Evolutionary conservation across 306 rosid species (phyloP).

Genomic region (Vigna mungo): DNA sequence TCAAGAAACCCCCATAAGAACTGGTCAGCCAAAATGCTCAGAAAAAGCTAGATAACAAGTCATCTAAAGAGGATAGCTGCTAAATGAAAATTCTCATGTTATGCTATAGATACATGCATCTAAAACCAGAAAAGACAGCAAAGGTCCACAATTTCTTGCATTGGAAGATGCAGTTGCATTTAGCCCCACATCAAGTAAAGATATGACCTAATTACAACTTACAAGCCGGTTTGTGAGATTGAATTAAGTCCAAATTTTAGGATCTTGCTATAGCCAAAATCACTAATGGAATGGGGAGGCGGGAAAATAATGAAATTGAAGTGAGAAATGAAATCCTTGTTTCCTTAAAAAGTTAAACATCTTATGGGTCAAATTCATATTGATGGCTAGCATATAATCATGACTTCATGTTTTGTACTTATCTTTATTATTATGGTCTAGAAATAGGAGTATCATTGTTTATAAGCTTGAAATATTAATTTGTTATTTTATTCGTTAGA

Average conservation of each 20-base stretch:
- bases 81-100: neutral
- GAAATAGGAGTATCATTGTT: slow-evolving; percentile 21
- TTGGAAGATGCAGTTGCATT: neutral
- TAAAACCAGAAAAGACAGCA: slow-evolving; percentile 5
- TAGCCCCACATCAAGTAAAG: neutral
- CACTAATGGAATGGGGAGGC: neutral
- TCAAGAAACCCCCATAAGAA: neutral
- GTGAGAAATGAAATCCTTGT: slow-evolving; percentile 13
- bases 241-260: neutral
- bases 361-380: neutral
- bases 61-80: neutral
- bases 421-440: slow-evolving; percentile 11
- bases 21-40: neutral
- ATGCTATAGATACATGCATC: slow-evolving; percentile 2
- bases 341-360: neutral
- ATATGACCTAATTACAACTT: neutral
- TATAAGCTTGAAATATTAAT: slow-evolving; percentile 7
- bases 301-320: neutral
- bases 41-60: neutral
- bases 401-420: neutral
- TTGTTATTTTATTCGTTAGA: neutral
- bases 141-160: neutral
- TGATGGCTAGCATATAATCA: slow-evolving; percentile 4
- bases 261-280: slow-evolving; percentile 1
- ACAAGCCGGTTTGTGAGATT: neutral